These are phyloP conservation scores for Ascochyta pisi DNA, from an alignment of 2,329 filamentous ascomycete species.

Conservation along the genomic window DNA sequence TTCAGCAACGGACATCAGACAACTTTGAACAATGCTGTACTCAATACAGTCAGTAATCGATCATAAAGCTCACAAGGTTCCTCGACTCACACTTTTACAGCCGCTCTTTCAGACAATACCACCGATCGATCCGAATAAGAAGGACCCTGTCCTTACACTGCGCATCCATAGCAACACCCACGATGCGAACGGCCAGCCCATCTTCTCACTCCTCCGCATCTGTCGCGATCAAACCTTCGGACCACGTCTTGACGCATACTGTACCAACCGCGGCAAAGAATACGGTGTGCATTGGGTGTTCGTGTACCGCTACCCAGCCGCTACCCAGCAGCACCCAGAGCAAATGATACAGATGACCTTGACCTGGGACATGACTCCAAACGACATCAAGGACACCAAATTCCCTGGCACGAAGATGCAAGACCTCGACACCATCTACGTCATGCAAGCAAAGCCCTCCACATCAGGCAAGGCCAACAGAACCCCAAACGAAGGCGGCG, in stretches of 20 bases:
- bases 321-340: neutral
- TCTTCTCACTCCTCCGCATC: conserved; percentile 26
- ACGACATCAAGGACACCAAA: conserved; percentile 12
- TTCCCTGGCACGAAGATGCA: conserved; percentile 4
- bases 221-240: conserved; percentile 15
- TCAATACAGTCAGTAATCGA: neutral
- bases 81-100: conserved; percentile 2
- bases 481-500: neutral
- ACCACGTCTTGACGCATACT: conserved; percentile 23
- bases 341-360: conserved; percentile 10
- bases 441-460: conserved; percentile 10
- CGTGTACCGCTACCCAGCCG: conserved; percentile 16
- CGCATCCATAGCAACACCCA: conserved; percentile 23
- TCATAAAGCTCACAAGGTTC: too few relatives aligned
- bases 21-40: neutral
- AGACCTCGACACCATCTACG: conserved; percentile 21
- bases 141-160: conserved; percentile 4
- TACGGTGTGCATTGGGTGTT: conserved; percentile 21
- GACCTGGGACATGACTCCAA: conserved; percentile 21
- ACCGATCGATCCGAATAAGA: neutral
- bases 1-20: neutral
- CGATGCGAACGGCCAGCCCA: conserved; percentile 11
- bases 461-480: neutral
- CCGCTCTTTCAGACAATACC: neutral
- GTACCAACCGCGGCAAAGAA: conserved; percentile 18